phyloP scores from a whole-genome alignment of 805 yeast species.

The Priceomyces melissophilus region DNA sequence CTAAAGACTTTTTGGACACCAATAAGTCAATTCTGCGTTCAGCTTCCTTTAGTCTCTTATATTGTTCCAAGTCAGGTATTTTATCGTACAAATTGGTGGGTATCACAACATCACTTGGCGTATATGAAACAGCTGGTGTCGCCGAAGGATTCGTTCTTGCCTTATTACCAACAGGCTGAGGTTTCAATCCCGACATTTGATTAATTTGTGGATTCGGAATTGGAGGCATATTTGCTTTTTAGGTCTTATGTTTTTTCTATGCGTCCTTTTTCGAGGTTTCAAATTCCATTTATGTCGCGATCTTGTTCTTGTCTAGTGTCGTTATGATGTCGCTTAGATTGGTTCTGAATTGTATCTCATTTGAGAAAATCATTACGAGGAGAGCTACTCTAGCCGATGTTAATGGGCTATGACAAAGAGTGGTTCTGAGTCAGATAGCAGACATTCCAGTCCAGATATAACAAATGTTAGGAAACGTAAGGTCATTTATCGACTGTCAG shows the following conservation, averaged over 20 bases:
- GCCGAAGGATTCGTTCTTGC: conserved; percentile 32
- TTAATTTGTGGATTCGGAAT: conserved; percentile 13
- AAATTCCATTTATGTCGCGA: too few species aligned
- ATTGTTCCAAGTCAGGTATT: conserved; percentile 69
- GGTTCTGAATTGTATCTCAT: too few species aligned
- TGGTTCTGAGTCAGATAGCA: not conserved
- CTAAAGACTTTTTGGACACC: conserved; percentile 78
- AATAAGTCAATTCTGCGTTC: conserved; percentile 79
- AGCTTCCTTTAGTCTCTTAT: conserved; percentile 70
- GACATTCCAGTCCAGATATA: not conserved
- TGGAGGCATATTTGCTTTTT: conserved; percentile 10
- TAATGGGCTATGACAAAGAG: too few species aligned
- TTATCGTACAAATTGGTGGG: conserved; percentile 35
- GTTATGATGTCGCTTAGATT: too few species aligned
- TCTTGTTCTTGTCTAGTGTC: too few species aligned
- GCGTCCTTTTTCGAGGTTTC: too few species aligned
- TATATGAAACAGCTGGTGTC: conserved; percentile 37
- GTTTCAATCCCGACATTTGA: conserved; percentile 2
- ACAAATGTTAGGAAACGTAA: conserved; percentile 21
- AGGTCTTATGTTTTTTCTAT: too few species aligned
- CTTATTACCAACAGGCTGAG: conserved; percentile 12
- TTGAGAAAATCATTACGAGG: too few species aligned
- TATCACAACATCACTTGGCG: conserved; percentile 40
- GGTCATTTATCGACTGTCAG: conserved; percentile 6
- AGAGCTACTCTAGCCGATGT: too few species aligned